A percentile compares a stretch with the other conserved stretches of the same genome.
These are phyloP conservation scores for Botrytis tulipae DNA, from an alignment of 2,329 filamentous ascomycete genomes.

Conservation along the genomic window DNA sequence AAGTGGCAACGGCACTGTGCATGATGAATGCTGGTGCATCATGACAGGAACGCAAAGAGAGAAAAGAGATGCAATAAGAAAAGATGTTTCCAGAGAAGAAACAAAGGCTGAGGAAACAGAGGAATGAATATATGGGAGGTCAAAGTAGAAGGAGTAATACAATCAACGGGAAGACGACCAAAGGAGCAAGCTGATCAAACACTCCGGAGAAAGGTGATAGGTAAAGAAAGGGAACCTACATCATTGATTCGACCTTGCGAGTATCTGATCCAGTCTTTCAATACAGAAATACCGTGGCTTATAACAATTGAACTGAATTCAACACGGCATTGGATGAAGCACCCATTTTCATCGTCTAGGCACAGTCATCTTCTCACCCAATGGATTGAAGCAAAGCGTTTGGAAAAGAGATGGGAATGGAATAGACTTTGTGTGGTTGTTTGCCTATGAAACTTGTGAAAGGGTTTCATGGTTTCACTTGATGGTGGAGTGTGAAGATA, in stretches of 20 bases:
- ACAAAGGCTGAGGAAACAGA: neutral
- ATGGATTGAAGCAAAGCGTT: neutral
- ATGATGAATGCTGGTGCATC: conserved; percentile 5
- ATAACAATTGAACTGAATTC: neutral
- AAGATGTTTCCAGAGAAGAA: neutral
- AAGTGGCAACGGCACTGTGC: neutral
- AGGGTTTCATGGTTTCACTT: conserved; percentile 14
- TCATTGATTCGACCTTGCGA: conserved; percentile 7
- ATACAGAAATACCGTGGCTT: conserved; percentile 1
- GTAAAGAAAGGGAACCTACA: neutral
- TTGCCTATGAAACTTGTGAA: conserved; percentile 11
- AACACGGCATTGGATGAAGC: conserved; percentile 6
- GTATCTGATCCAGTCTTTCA: neutral
- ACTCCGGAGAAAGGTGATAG: neutral
- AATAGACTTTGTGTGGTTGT: neutral
- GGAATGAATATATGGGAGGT: neutral
- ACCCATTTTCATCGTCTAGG: neutral
- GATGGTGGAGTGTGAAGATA: neutral
- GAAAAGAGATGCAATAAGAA: neutral
- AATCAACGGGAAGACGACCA: neutral
- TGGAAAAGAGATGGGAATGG: neutral
- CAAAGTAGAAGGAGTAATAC: neutral
- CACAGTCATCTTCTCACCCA: neutral
- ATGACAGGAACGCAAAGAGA: conserved; percentile 2
- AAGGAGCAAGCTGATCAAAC: neutral